Percentiles rank a stretch among this genome's conserved stretches.
Evolutionary conservation across 495 filamentous ascomycete genomes (phyloP).

Genomic region (Barbatosphaeria neglecta): DNA sequence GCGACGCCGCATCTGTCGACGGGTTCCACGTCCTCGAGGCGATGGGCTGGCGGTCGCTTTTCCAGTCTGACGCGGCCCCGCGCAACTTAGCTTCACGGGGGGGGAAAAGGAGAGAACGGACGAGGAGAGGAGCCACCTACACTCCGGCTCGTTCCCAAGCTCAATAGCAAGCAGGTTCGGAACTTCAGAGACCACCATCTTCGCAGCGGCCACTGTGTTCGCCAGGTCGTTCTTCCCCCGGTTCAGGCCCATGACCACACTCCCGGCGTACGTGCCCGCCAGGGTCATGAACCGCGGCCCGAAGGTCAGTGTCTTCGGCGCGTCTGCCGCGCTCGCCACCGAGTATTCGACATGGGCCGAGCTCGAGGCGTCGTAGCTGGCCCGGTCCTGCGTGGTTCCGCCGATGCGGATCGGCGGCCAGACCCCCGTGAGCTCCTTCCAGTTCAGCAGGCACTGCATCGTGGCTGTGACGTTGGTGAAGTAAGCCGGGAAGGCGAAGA

Average conservation of each 20-base stretch:
- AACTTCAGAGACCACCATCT: conserved; percentile 30
- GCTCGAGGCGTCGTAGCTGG: conserved; percentile 38
- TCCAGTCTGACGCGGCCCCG: conserved; percentile 29
- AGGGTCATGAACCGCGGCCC: conserved; percentile 43
- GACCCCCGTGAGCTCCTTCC: conserved; percentile 39
- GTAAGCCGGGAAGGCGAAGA: conserved; percentile 50
- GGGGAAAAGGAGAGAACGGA: conserved; percentile 3
- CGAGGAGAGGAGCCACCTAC: conserved; percentile 22
- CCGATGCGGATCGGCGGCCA: conserved; percentile 50
- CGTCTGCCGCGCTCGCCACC: conserved; percentile 41
- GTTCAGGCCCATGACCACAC: conserved; percentile 46
- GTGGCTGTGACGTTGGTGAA: conserved; percentile 43
- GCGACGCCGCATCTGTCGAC: conserved; percentile 38
- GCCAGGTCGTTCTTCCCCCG: conserved; percentile 42
- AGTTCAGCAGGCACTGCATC: conserved; percentile 41
- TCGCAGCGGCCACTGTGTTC: conserved; percentile 46
- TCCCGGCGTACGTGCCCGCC: conserved; percentile 38
- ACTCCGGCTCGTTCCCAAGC: conserved; percentile 51
- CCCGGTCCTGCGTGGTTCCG: conserved; percentile 49
- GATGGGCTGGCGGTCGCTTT: conserved; percentile 36
- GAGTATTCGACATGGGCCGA: conserved; percentile 41
- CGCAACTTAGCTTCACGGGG: background rate
- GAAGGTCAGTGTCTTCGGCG: conserved; percentile 43
- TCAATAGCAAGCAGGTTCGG: conserved; percentile 46
- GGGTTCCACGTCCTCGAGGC: conserved; percentile 43